Conservation (phyloP, 768 basidiomycete genomes). For the Podaxis sp. region DNA sequence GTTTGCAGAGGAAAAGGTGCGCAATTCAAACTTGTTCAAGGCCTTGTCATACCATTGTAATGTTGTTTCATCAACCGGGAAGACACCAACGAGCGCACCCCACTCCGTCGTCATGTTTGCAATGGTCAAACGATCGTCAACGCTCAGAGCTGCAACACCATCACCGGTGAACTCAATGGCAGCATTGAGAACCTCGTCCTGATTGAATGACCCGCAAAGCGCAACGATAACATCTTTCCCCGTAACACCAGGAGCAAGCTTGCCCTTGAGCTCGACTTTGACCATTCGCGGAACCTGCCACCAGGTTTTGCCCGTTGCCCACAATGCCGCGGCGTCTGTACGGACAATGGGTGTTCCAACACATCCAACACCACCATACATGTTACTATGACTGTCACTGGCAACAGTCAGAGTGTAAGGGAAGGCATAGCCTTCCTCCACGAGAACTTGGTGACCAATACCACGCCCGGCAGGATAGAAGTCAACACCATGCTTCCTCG, state of each 20-base stretch:
- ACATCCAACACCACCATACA: slow-evolving; percentile 98
- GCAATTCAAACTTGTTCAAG: slow-evolving; percentile 70
- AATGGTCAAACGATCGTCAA: slow-evolving; percentile 95
- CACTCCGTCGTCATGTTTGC: slow-evolving; percentile 99
- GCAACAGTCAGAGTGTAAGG: slow-evolving; percentile 95
- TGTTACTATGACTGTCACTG: slow-evolving; percentile 95
- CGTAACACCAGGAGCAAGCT: slow-evolving; percentile 84
- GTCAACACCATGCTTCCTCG: slow-evolving; percentile 80
- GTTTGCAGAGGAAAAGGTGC: slow-evolving; percentile 63
- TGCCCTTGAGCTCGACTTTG: slow-evolving; percentile 87
- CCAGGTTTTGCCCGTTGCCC: slow-evolving; percentile 99
- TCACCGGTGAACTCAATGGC: slow-evolving; percentile 96
- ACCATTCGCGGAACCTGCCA: slow-evolving; percentile 99
- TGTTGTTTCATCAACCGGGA: slow-evolving; percentile 85
- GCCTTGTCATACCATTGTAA: slow-evolving; percentile 83
- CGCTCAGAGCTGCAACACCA: slow-evolving; percentile 71
- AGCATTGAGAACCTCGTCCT: slow-evolving; percentile 94
- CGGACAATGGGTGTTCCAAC: slow-evolving; percentile 97
- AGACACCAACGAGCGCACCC: slow-evolving; percentile 95
- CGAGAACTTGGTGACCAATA: slow-evolving; percentile 95
- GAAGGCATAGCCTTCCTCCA: slow-evolving; percentile 98
- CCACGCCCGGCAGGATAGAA: slow-evolving; percentile 98
- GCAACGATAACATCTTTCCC: slow-evolving; percentile 99
- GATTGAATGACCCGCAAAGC: slow-evolving; percentile 92
- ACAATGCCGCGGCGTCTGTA: slow-evolving; percentile 91